Evolutionary conservation across 2,329 filamentous ascomycete species (phyloP).

Genomic region (Cladophialophora chaetospira): DNA sequence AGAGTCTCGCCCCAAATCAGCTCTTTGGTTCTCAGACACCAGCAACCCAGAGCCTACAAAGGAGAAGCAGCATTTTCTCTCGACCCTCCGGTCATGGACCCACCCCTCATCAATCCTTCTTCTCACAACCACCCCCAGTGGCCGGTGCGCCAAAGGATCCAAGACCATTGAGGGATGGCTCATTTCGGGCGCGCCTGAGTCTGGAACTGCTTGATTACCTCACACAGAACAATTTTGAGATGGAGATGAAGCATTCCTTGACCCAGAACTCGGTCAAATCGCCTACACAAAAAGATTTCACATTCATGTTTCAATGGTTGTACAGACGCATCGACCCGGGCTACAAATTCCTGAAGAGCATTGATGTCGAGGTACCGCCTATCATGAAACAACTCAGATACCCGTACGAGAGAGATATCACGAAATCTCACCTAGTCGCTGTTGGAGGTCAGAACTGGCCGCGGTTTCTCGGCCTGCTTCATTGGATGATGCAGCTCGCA

Average conservation of each 20-base stretch:
- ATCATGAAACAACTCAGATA: conserved; percentile 92
- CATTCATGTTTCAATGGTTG: conserved; percentile 96
- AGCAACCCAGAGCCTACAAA: conserved; percentile 58
- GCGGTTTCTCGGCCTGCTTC: conserved; percentile 86
- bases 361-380: conserved; percentile 91
- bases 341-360: conserved; percentile 89
- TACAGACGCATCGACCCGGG: conserved; percentile 94
- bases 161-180: conserved; percentile 77
- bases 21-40: conserved; percentile 53
- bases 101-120: conserved; percentile 87
- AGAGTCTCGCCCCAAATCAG: conserved; percentile 67
- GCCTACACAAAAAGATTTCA: conserved; percentile 97
- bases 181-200: conserved; percentile 78
- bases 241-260: conserved; percentile 95
- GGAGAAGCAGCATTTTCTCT: conserved; percentile 80
- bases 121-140: conserved; percentile 78
- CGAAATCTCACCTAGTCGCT: conserved; percentile 91
- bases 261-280: conserved; percentile 88
- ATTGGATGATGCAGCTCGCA: conserved; percentile 99
- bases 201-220: conserved; percentile 91
- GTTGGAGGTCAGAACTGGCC: conserved; percentile 98
- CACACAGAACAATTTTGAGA: conserved; percentile 90
- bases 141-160: conserved; percentile 85
- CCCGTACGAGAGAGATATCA: conserved; percentile 92
- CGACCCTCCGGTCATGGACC: conserved; percentile 69